Percentiles rank a stretch among this genome's conserved stretches.
These are phyloP conservation scores for Suillus cothurnatus DNA, from an alignment of 768 basidiomycete genomes.

Conservation along the genomic window DNA sequence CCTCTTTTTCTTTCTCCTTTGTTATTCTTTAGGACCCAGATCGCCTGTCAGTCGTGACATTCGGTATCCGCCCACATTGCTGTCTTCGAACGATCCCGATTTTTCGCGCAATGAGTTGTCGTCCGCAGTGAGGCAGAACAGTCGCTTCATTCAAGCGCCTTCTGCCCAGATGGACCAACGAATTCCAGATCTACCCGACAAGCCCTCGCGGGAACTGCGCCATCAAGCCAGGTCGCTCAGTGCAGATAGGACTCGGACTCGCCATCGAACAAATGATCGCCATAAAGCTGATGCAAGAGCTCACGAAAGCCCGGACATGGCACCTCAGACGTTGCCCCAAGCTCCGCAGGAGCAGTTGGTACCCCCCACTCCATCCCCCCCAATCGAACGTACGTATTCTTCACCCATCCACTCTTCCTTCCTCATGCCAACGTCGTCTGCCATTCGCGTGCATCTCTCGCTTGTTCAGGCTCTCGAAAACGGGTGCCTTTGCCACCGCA, in stretches of 20 bases:
- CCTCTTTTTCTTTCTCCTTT: conserved; percentile 27
- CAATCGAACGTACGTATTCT: conserved; percentile 41
- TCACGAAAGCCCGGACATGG: conserved; percentile 2
- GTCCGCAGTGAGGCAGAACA: conserved; percentile 15
- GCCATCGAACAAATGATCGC: conserved; percentile 19
- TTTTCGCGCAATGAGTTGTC: conserved; percentile 12
- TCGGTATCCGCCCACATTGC: conserved; percentile 23
- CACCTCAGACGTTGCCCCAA: neutral
- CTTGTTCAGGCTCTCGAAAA: conserved; percentile 34
- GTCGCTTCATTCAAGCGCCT: conserved; percentile 26
- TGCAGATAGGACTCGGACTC: conserved; percentile 22
- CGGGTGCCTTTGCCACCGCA: conserved; percentile 41
- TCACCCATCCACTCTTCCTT: conserved; percentile 30
- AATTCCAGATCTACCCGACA: conserved; percentile 18
- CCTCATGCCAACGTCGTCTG: conserved; percentile 31
- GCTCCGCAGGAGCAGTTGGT: conserved; percentile 19
- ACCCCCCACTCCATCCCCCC: conserved; percentile 21
- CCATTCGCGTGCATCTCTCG: conserved; percentile 22
- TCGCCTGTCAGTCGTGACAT: conserved; percentile 39
- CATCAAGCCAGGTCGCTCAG: conserved; percentile 21
- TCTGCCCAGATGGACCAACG: conserved; percentile 16
- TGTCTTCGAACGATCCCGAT: conserved; percentile 20
- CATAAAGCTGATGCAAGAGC: conserved; percentile 7
- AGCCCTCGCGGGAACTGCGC: conserved; percentile 18
- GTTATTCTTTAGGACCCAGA: conserved; percentile 45